phyloP scores from a whole-genome alignment of 345 rosid genomes.

The Psidium guajava region DNA sequence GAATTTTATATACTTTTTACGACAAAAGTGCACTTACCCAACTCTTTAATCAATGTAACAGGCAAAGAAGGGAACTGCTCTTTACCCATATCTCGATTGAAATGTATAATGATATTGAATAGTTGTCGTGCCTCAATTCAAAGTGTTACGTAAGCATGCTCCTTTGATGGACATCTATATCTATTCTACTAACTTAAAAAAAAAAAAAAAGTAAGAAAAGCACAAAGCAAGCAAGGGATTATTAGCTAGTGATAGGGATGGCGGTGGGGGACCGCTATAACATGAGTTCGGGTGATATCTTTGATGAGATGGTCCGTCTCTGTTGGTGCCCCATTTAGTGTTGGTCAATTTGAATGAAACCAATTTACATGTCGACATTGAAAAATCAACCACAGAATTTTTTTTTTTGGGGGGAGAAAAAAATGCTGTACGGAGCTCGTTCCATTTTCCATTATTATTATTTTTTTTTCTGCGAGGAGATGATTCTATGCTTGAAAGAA shows the following conservation, averaged over 20 bases:
- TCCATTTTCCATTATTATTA: not conserved
- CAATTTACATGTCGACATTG: too few relatives aligned
- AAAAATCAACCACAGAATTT: not conserved
- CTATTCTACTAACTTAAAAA: not conserved
- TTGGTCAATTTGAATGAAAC: not conserved
- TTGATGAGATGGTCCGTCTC: not conserved
- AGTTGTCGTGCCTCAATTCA: not conserved
- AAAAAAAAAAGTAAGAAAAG: too few relatives aligned
- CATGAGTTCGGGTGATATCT: not conserved
- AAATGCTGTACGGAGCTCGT: not conserved
- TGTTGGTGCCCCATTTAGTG: not conserved
- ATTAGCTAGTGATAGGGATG: not conserved
- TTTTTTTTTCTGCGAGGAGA: not conserved
- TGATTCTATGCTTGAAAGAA: not conserved
- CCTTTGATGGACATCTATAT: not conserved
- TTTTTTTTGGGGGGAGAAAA: not conserved
- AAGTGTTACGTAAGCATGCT: not conserved
- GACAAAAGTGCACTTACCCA: not conserved
- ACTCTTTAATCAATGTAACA: not conserved
- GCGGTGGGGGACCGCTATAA: not conserved
- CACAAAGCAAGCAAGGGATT: not conserved
- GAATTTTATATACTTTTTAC: not conserved
- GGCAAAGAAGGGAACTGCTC: not conserved
- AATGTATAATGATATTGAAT: too few relatives aligned
- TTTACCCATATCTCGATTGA: not conserved